Percentiles rank a stretch among this genome's conserved stretches.
Evolutionary conservation across 148 eudicot genomes (phyloP).

Genomic region (Arctostaphylos glauca): DNA sequence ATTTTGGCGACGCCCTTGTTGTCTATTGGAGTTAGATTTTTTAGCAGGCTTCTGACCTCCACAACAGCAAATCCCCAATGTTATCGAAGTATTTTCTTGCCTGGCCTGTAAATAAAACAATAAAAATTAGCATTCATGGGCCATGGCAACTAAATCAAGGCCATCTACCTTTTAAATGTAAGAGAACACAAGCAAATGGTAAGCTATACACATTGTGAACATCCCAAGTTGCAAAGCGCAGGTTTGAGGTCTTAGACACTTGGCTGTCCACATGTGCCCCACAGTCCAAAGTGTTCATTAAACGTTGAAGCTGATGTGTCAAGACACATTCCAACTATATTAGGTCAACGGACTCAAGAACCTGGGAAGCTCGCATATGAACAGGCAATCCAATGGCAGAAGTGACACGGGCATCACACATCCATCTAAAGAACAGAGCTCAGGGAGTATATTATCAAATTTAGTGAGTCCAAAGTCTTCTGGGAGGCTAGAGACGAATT

Average conservation of each 20-base stretch:
- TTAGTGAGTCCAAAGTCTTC: background rate
- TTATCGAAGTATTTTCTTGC: conserved; percentile 25
- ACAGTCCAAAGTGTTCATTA: background rate
- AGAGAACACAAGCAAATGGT: background rate
- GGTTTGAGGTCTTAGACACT: background rate
- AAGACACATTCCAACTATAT: background rate
- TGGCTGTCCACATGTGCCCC: background rate
- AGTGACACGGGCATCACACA: background rate
- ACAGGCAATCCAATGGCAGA: background rate
- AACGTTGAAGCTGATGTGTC: background rate
- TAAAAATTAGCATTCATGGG: background rate
- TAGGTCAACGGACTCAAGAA: background rate
- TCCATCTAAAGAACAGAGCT: background rate
- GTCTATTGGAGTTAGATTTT: conserved; percentile 33
- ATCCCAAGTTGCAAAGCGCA: background rate
- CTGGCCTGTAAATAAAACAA: conserved; percentile 25
- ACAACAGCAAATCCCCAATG: conserved; percentile 34
- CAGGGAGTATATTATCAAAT: background rate
- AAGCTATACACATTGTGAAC: background rate
- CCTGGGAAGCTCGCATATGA: background rate
- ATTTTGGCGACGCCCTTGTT: conserved; percentile 52
- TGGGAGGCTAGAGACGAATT: too few relatives aligned
- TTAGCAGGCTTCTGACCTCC: conserved; percentile 30
- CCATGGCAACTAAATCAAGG: background rate
- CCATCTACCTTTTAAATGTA: background rate